These are phyloP conservation scores for Fusarium sp. DNA, from an alignment of 2,329 filamentous ascomycete genomes.

Conservation along the genomic window DNA sequence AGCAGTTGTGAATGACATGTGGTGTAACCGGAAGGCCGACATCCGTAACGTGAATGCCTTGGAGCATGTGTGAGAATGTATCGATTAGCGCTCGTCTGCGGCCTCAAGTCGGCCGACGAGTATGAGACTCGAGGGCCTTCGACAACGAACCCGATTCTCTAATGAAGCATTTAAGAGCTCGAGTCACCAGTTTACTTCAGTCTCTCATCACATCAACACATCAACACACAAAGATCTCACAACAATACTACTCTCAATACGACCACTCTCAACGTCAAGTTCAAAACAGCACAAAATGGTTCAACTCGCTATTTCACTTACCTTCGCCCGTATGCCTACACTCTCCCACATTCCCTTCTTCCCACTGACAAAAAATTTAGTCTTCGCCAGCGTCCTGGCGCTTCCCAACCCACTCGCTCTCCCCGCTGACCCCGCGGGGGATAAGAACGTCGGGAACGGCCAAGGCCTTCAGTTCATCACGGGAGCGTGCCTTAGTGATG, in stretches of 20 bases:
- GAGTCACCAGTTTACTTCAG: not conserved
- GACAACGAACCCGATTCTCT: not conserved
- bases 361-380: not conserved
- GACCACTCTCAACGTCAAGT: not conserved
- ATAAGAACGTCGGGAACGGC: slow-evolving; percentile 32
- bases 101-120: not conserved
- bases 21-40: slow-evolving; percentile 3
- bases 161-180: not conserved
- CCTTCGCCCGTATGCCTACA: slow-evolving; percentile 2
- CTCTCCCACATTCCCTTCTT: not conserved
- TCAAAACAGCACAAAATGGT: slow-evolving; percentile 6
- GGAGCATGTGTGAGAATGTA: not conserved
- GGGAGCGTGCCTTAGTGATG: slow-evolving; percentile 29
- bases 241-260: not conserved
- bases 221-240: not conserved
- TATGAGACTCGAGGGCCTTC: not conserved
- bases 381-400: slow-evolving; percentile 10
- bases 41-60: slow-evolving; percentile 10
- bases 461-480: slow-evolving; percentile 32
- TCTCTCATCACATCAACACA: not conserved
- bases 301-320: not conserved
- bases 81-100: not conserved
- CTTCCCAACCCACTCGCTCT: slow-evolving; percentile 25
- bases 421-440: slow-evolving; percentile 19
- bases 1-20: not conserved